Evolutionary conservation across 305 asterid genomes (phyloP).

Genomic region (Nicotiana rustica): DNA sequence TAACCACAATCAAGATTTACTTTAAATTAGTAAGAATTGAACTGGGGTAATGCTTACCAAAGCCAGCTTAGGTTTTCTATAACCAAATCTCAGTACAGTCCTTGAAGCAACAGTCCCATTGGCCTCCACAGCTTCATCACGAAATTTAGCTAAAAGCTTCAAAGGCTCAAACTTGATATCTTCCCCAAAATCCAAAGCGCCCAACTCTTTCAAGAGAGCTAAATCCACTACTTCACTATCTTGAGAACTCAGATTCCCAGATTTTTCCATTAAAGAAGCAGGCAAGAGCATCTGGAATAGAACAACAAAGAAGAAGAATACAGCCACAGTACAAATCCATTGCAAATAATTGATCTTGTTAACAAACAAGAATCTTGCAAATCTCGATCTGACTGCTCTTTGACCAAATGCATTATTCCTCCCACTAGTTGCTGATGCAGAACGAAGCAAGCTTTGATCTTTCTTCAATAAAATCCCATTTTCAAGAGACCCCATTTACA

Average conservation of each 20-base stretch:
- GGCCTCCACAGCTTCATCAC: slow-evolving; percentile 46
- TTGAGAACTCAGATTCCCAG: slow-evolving; percentile 47
- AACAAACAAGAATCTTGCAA: slow-evolving; percentile 65
- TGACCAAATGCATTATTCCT: slow-evolving; percentile 44
- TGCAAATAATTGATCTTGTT: slow-evolving; percentile 75
- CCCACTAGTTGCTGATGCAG: slow-evolving; percentile 53
- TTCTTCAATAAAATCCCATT: slow-evolving; percentile 67
- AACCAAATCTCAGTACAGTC: slow-evolving; percentile 67
- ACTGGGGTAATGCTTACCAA: slow-evolving; percentile 57
- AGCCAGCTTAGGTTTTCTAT: slow-evolving; percentile 84
- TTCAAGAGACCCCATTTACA: slow-evolving; percentile 96
- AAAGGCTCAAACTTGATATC: slow-evolving; percentile 74
- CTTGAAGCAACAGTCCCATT: slow-evolving; percentile 60
- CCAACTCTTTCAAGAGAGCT: slow-evolving; percentile 60
- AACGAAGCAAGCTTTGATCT: slow-evolving; percentile 58
- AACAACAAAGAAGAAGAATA: slow-evolving; percentile 75
- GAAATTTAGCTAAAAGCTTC: slow-evolving; percentile 63
- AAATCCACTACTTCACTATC: slow-evolving; percentile 50
- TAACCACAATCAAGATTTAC: slow-evolving; percentile 27
- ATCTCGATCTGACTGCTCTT: slow-evolving; percentile 86
- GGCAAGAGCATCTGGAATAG: slow-evolving; percentile 86
- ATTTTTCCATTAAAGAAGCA: slow-evolving; percentile 65
- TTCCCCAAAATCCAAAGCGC: slow-evolving; percentile 77
- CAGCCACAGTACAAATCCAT: slow-evolving; percentile 78
- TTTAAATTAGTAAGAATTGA: slow-evolving; percentile 12